Percentiles rank a stretch among this genome's conserved stretches.
Evolutionary conservation across 83 land plant genomes (phyloP).

Genomic region (Diphasiastrum complanatum): DNA sequence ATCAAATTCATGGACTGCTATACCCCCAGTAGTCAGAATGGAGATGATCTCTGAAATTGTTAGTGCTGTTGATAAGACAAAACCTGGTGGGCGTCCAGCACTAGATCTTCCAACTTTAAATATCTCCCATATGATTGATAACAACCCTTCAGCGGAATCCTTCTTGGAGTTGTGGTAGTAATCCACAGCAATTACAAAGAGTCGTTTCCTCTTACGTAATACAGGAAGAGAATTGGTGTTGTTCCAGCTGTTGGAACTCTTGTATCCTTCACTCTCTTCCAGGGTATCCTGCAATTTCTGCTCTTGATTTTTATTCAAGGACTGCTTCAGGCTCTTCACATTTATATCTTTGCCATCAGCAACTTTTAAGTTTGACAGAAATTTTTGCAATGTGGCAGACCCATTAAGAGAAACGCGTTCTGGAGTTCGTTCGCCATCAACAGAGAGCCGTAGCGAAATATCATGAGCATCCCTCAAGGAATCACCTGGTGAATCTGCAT

Average conservation of each 20-base stretch:
- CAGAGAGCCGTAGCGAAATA: constrained; percentile 60
- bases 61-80: constrained; percentile 21
- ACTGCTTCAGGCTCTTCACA: too few species aligned
- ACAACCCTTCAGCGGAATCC: constrained; percentile 42
- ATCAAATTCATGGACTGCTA: constrained; percentile 49
- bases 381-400: constrained; percentile 8
- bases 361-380: neutral
- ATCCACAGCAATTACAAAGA: constrained; percentile 69
- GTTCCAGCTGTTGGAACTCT: neutral
- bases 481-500: constrained; percentile 62
- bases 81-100: constrained; percentile 5
- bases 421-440: constrained; percentile 62
- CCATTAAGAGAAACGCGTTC: constrained; percentile 9
- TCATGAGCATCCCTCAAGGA: constrained; percentile 78
- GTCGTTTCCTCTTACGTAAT: constrained; percentile 41
- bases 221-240: constrained; percentile 41
- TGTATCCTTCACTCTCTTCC: neutral
- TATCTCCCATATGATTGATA: constrained; percentile 12
- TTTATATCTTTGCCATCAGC: too few species aligned
- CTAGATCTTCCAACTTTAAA: constrained; percentile 2
- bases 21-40: constrained; percentile 41
- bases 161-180: constrained; percentile 46
- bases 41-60: constrained; percentile 11
- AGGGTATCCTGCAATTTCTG: neutral
- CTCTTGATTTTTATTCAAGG: neutral